Base-by-base conservation (phyloP, 805 yeast genomes). In the Saturnispora gosingensis region DNA sequence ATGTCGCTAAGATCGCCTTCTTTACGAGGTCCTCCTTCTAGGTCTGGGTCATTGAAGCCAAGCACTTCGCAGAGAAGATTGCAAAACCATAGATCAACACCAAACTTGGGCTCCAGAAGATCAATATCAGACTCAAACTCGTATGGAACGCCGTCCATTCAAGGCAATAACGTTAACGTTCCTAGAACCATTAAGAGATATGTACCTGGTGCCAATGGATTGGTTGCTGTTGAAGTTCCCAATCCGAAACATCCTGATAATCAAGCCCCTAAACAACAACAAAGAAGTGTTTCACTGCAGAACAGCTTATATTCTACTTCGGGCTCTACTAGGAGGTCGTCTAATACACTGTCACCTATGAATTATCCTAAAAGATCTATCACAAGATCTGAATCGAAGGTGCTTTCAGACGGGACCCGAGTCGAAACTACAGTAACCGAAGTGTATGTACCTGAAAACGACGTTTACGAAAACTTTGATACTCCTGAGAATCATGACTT, bases 131-230 rank as follows among this genome's bases (percentile, higher is more conserved):
- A 46, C n/a, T 45, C 58, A 18, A 8, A 24, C n/a, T 38, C 53
- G 15, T 38, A 42, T 16, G 25, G 36, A 46, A 22, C 40, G 18
- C n/a, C 27, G 35, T 39, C 4, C 51, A 39, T 39, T 24, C 20
- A 28, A 11, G 7, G 47, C 4, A 35, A 39, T 16, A 51, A 52
- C 3, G 28, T 5, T 11, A 42, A 44, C 10, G 50, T 57, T 16
- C 70, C 72, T 13, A 76, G 70, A 50, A 82, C 77, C 68, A 76
- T 83, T 9, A 83, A 81, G 57, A 82, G 79, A 56, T 85, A 84
- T 67, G 74, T 85, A 45, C 91, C 93, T 2, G 82, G 88, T 2
- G 81, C 86, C 3, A 74, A 78, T 58, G 93, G 93, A 13, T 72
- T 85, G 51, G 76, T 82, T 47, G 73, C 83, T 9, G 71, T 85